Percentiles rank a stretch among this genome's conserved stretches.
These are phyloP conservation scores for Saccharomycopsis babjevae DNA, from an alignment of 805 yeast species.

Conservation along the genomic window DNA sequence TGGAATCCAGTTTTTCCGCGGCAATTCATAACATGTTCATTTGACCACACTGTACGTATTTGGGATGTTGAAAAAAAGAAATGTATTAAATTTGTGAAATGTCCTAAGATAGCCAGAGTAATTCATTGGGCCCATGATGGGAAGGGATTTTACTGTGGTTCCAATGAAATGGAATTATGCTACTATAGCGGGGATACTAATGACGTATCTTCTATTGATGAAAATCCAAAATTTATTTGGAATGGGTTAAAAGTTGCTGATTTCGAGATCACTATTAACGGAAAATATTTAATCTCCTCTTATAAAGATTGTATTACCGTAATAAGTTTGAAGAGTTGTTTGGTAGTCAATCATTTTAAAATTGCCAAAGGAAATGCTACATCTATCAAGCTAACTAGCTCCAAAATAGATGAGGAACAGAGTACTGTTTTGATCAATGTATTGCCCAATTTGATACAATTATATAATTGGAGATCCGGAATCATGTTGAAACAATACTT, in stretches of 20 bases:
- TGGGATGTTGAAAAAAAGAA: slow-evolving; percentile 48
- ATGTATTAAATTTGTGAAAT: slow-evolving; percentile 14
- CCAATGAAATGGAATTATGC: slow-evolving; percentile 60
- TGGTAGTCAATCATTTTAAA: background rate
- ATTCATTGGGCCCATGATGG: slow-evolving; percentile 46
- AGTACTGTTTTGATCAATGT: slow-evolving; percentile 44
- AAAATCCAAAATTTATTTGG: background rate
- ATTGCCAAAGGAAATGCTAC: background rate
- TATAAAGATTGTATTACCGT: slow-evolving; percentile 30
- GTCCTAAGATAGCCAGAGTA: slow-evolving; percentile 1
- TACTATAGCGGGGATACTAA: slow-evolving; percentile 33
- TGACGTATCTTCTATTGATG: slow-evolving; percentile 3
- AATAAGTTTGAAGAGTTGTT: background rate
- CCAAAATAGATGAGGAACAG: background rate
- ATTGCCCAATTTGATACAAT: slow-evolving; percentile 65
- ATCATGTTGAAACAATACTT: slow-evolving; percentile 50
- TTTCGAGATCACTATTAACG: slow-evolving; percentile 55
- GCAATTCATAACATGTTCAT: slow-evolving; percentile 53
- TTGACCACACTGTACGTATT: slow-evolving; percentile 58
- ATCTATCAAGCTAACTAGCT: slow-evolving; percentile 22
- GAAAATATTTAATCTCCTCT: slow-evolving; percentile 50
- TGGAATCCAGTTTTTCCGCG: slow-evolving; percentile 69
- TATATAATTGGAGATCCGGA: slow-evolving; percentile 64
- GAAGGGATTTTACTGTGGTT: slow-evolving; percentile 53
- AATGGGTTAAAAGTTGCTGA: slow-evolving; percentile 51